These are phyloP conservation scores for Quercus berberidifolia DNA, from an alignment of 306 rosid genomes.

Conservation along the genomic window DNA sequence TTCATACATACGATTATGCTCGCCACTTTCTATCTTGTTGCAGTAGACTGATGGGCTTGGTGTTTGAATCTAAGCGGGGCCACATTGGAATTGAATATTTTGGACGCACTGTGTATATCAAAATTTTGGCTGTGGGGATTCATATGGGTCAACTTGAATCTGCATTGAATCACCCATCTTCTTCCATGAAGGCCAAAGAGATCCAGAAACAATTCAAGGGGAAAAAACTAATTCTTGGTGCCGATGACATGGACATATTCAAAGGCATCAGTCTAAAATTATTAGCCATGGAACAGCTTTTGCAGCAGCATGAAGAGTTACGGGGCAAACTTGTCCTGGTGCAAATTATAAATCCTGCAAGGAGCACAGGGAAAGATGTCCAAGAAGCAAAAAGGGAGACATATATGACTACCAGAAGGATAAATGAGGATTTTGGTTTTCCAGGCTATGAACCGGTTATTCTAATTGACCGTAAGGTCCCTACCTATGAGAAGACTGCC, in stretches of 20 bases:
- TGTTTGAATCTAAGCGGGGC: slow-evolving; percentile 71
- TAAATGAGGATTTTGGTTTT: slow-evolving; percentile 53
- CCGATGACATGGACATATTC: slow-evolving; percentile 85
- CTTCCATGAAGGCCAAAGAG: slow-evolving; percentile 51
- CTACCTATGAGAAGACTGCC: slow-evolving; percentile 69
- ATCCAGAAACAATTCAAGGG: slow-evolving; percentile 52
- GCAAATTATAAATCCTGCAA: slow-evolving; percentile 82
- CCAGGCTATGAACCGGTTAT: slow-evolving; percentile 70
- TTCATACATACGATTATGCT: slow-evolving; percentile 91
- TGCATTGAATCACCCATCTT: slow-evolving; percentile 49
- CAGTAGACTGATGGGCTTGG: slow-evolving; percentile 79
- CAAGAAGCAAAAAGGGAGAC: slow-evolving; percentile 56
- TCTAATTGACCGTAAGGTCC: slow-evolving; percentile 52
- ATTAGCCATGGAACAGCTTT: slow-evolving; percentile 65
- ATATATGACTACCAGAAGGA: slow-evolving; percentile 38
- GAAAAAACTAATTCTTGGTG: slow-evolving; percentile 64
- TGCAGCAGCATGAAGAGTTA: slow-evolving; percentile 46
- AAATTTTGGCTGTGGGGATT: slow-evolving; percentile 76
- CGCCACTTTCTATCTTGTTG: slow-evolving; percentile 87
- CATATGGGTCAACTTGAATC: slow-evolving; percentile 76
- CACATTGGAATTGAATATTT: slow-evolving; percentile 75
- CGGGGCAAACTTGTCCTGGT: slow-evolving; percentile 56
- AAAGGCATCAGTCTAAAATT: slow-evolving; percentile 79
- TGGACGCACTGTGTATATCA: slow-evolving; percentile 74
- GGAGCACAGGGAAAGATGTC: slow-evolving; percentile 51